Conservation (phyloP, 2,329 filamentous ascomycete genomes). For the Colletotrichum cordylinicola region DNA sequence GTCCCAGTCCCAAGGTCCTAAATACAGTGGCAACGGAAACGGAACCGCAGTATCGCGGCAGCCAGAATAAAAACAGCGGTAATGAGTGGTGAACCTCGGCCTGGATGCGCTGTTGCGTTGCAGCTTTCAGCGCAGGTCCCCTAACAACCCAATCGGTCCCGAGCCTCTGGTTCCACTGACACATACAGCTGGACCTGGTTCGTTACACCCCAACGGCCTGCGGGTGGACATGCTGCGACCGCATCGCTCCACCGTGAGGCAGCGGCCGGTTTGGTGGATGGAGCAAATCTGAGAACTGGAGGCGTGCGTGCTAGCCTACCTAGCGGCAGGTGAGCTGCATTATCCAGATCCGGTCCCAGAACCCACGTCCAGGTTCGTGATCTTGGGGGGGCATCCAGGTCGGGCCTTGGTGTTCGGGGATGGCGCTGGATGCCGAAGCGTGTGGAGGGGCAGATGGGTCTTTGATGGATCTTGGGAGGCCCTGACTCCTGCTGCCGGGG, state of each 20-base stretch:
- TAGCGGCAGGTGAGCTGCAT: neutral
- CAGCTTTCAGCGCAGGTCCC: neutral
- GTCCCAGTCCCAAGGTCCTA: neutral
- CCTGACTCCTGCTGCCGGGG: neutral
- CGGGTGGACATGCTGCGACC: neutral
- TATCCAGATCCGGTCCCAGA: neutral
- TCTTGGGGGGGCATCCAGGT: neutral
- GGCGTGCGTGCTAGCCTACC: neutral
- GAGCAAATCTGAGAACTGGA: neutral
- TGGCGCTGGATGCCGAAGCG: neutral
- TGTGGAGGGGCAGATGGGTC: neutral
- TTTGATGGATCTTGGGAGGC: neutral
- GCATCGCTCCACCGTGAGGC: neutral
- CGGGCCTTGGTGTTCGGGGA: neutral
- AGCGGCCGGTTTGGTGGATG: neutral
- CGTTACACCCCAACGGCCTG: constrained; percentile 10
- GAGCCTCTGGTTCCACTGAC: constrained; percentile 13
- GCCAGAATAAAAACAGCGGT: neutral
- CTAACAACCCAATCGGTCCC: constrained; percentile 15
- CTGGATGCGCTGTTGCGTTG: neutral
- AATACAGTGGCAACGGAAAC: neutral
- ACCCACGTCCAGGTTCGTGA: neutral
- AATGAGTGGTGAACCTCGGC: neutral
- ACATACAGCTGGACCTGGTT: constrained; percentile 3
- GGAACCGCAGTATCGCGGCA: neutral